These are phyloP conservation scores for Zasmidium cellare DNA, from an alignment of 2,329 filamentous ascomycete species.

Conservation along the genomic window DNA sequence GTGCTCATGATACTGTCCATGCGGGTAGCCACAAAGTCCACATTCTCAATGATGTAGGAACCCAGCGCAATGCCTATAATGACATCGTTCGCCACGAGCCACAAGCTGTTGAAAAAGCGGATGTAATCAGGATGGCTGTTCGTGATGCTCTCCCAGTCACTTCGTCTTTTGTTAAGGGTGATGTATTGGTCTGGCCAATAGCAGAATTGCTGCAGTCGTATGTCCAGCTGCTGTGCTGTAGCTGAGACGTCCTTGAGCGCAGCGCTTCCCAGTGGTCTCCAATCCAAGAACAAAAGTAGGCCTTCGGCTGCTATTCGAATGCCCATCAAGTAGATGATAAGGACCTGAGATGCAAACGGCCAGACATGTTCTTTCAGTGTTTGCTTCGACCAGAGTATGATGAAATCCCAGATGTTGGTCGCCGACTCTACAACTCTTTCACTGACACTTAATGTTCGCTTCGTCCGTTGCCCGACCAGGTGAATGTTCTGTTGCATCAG, in stretches of 20 bases:
- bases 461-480: slow-evolving; percentile 77
- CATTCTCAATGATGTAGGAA: slow-evolving; percentile 96
- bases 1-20: slow-evolving; percentile 73
- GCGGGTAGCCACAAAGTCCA: slow-evolving; percentile 75
- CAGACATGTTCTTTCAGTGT: slow-evolving; percentile 73
- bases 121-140: slow-evolving; percentile 97
- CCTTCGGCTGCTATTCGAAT: slow-evolving; percentile 81
- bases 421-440: slow-evolving; percentile 94
- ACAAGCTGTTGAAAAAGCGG: slow-evolving; percentile 96
- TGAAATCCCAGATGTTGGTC: slow-evolving; percentile 76
- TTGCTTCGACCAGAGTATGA: slow-evolving; percentile 68
- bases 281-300: slow-evolving; percentile 78
- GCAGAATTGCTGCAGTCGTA: slow-evolving; percentile 94
- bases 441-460: slow-evolving; percentile 85
- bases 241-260: slow-evolving; percentile 95
- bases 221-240: slow-evolving; percentile 95
- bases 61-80: slow-evolving; percentile 97
- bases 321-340: slow-evolving; percentile 75
- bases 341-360: slow-evolving; percentile 68
- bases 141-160: slow-evolving; percentile 93
- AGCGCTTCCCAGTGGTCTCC: slow-evolving; percentile 73
- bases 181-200: slow-evolving; percentile 98
- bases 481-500: slow-evolving; percentile 84
- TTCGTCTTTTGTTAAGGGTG: slow-evolving; percentile 82
- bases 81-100: slow-evolving; percentile 97